Base-by-base conservation (phyloP, 148 eudicot species). In the Diospyros kaki region DNA sequence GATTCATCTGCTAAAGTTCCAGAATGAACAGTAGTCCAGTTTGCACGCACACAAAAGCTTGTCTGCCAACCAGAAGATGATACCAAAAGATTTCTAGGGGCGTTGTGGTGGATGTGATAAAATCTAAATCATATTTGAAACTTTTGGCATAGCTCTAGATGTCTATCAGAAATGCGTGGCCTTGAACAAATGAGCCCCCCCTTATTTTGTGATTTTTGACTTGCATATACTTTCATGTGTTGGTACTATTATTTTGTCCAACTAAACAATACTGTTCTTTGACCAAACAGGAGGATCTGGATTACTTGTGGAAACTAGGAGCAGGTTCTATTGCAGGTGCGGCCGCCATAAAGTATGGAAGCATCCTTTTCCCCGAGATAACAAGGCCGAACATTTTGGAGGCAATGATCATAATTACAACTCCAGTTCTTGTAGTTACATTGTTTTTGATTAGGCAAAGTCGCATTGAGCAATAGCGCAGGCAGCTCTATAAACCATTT, bases 291-390 rank as follows among this genome's bases (percentile, higher is more conserved):
- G 90, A 83, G 40, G 83, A 89, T 71, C 9, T 73, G 59, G 77
- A 56, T 55, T 89, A 84, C 78, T 10, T 87, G 81, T 66, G 71
- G 85, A 87, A 87, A 67, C 66, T 89, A 66, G 83, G 74, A 5
- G 68, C 66, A 64, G 91, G 93, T n/a, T 86, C 91, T 1, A 39
- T 87, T 38, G 62, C 76, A 28, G 88, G 85, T 11, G 88, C 89
- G 63, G 93, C 87, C 38, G 73, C 77, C 45, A 86, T 87, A n/a
- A 89, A 86, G 69, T 89, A 89, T 41, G 93, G 91, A 56, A 84
- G 93, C 62, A 69, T 84, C 67, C 59, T 82, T 63, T 50, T 87
- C 53, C 93, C 93, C 0, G 78, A 75, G 50, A 89, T 87, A 56
- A 87, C 91, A 51, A 83, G 66, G 69, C 93, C 93, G 2, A 78